Conservation (phyloP, 768 basidiomycete species). For the Macrolepiota fuliginosa region DNA sequence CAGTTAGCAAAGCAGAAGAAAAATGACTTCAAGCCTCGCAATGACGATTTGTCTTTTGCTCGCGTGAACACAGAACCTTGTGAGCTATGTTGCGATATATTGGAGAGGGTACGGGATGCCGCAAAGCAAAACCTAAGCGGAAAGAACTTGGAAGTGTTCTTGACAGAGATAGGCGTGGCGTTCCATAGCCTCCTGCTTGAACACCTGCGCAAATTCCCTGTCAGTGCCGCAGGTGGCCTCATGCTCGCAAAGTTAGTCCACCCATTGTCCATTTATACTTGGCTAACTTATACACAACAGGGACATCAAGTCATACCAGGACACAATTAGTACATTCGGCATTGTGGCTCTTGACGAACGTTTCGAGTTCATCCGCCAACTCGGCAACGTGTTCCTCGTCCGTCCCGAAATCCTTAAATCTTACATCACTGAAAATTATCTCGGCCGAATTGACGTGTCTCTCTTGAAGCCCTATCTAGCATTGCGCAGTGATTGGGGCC, state of each 20-base stretch:
- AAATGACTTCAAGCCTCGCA: slow-evolving; percentile 94
- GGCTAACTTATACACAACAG: slow-evolving; percentile 35
- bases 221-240: slow-evolving; percentile 93
- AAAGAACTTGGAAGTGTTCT: slow-evolving; percentile 89
- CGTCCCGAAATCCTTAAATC: slow-evolving; percentile 93
- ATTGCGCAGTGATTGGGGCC: slow-evolving; percentile 87
- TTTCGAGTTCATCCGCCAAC: slow-evolving; percentile 96
- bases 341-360: slow-evolving; percentile 87
- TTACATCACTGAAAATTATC: slow-evolving; percentile 92
- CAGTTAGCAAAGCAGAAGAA: slow-evolving; percentile 92
- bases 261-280: too few species aligned
- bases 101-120: slow-evolving; percentile 79
- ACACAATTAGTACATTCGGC: slow-evolving; percentile 77
- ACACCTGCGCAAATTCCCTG: slow-evolving; percentile 93
- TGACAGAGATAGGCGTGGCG: slow-evolving; percentile 90
- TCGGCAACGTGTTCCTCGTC: slow-evolving; percentile 96
- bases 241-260: slow-evolving; percentile 96
- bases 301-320: slow-evolving; percentile 96
- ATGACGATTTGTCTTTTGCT: slow-evolving; percentile 94
- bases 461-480: slow-evolving; percentile 90
- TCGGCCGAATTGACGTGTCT: slow-evolving; percentile 85
- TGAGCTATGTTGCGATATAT: slow-evolving; percentile 74
- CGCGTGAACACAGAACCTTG: slow-evolving; percentile 95
- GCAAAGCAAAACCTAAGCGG: slow-evolving; percentile 80
- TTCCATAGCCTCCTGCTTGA: slow-evolving; percentile 96